Conservation (phyloP, 116 monocot genomes). For the Iris pallida region DNA sequence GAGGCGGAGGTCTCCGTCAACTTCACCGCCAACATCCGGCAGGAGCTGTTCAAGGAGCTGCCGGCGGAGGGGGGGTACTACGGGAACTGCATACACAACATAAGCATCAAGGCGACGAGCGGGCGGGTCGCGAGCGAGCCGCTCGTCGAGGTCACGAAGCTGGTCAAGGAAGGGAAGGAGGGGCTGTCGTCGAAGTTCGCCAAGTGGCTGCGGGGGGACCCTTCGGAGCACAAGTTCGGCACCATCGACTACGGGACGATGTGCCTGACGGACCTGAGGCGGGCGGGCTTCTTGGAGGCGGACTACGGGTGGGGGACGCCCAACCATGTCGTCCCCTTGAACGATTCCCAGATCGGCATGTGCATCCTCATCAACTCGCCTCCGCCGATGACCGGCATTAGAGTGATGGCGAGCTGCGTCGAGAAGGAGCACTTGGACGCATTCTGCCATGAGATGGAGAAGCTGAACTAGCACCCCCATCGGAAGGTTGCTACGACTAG, state of each 20-base stretch:
- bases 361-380: conserved; percentile 16
- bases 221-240: conserved; percentile 23
- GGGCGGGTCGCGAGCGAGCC: conserved; percentile 4
- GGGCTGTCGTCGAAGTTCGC: conserved; percentile 18
- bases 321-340: conserved; percentile 24
- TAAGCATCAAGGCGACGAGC: conserved; percentile 5
- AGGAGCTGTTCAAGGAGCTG: not conserved
- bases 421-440: conserved; percentile 9
- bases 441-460: conserved; percentile 1
- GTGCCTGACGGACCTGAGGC: conserved; percentile 29
- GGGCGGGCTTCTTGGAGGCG: conserved; percentile 27
- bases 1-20: conserved; percentile 4
- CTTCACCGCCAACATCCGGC: conserved; percentile 18
- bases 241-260: conserved; percentile 17
- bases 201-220: conserved; percentile 19
- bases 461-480: not conserved
- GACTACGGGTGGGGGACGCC: conserved; percentile 41
- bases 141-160: conserved; percentile 14
- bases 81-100: conserved; percentile 23
- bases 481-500: too few species aligned
- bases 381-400: not conserved
- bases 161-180: conserved; percentile 29
- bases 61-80: conserved; percentile 15
- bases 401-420: conserved; percentile 27
- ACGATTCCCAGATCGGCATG: conserved; percentile 10